Evolutionary conservation across 2,329 filamentous ascomycete species (phyloP), one percentile per base, ranked within the genome.

Genomic region (Clonostachys rosea): DNA sequence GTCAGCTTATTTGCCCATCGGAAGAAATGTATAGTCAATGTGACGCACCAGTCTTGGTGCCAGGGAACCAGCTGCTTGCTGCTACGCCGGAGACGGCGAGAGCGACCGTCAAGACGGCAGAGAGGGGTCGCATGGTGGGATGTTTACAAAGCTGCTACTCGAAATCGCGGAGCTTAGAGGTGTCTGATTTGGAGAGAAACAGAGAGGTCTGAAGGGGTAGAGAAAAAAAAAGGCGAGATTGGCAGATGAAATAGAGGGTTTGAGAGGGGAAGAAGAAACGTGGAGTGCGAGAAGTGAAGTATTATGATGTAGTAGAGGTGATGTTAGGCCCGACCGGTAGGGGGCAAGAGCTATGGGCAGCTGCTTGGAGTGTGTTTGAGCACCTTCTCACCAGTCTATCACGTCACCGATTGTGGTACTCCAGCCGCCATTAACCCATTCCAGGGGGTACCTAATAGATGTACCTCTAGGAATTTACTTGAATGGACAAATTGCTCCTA

Each of bases 61-160:
- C 66, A 14, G 66, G 82, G 64, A 95, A 91, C 91, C 91, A 96
- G 67, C 72, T 87, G 71, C 85, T 91, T 54, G 84, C 89, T 53
- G 82, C 70, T 43, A 81, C 83, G 52, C 77, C 78, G 61, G 89
- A 81, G 39, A 86, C 80, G 62, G 87, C 86, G 49, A 95, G 73
- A 59, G 83, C 81, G 62, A 89, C 75, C 60, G 89, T 74, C 56
- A 92, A 70, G 69, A 89, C 65, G 63, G 84, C 79, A 52, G 79
- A 75, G 62, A 89, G 69, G 69, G 94, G 80, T 76, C 82, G 94
- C 91, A 96, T 96, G 52, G 52, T 82, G 55, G 36, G 17, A n/a
- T 39, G 24, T 30, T 30, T 42, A 13, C 12, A 42, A 7, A 30
- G 24, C 24, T 10, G 24, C 24, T 10, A 10, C 24, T 30, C 24